Evolutionary conservation across 140 eudicot species (phyloP).

Genomic region (Stevia rebaudiana): DNA sequence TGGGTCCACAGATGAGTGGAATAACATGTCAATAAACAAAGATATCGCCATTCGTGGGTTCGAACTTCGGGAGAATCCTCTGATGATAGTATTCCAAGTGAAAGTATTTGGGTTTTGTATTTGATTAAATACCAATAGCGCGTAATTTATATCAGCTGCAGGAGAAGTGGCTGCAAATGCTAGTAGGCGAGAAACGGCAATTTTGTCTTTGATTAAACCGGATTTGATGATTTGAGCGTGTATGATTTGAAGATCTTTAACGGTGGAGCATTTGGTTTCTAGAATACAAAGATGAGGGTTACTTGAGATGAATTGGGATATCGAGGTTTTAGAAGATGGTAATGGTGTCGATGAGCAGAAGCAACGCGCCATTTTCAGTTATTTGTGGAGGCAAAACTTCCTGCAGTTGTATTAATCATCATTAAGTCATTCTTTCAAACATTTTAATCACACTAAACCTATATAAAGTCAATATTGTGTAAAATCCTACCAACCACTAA

Average conservation of each 20-base stretch:
- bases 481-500: no score
- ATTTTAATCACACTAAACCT: no score
- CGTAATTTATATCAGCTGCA: constrained; percentile 45
- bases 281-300: constrained; percentile 53
- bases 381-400: no score
- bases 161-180: constrained; percentile 52
- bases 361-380: constrained; percentile 45
- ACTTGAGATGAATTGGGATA: constrained; percentile 48
- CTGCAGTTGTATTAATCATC: no score
- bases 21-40: constrained; percentile 47
- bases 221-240: constrained; percentile 76
- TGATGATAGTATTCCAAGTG: constrained; percentile 64
- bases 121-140: constrained; percentile 38
- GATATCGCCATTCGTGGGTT: constrained; percentile 43
- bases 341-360: constrained; percentile 37
- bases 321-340: constrained; percentile 41
- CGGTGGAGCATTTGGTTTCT: constrained; percentile 60
- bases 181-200: constrained; percentile 62
- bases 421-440: no score
- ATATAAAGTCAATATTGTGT: no score
- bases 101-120: constrained; percentile 42
- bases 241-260: constrained; percentile 47
- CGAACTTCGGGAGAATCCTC: constrained; percentile 64
- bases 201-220: constrained; percentile 49
- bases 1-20: constrained; percentile 33